Evolutionary conservation across 495 filamentous ascomycete species (phyloP).

Genomic region (Oidiodendron maius): DNA sequence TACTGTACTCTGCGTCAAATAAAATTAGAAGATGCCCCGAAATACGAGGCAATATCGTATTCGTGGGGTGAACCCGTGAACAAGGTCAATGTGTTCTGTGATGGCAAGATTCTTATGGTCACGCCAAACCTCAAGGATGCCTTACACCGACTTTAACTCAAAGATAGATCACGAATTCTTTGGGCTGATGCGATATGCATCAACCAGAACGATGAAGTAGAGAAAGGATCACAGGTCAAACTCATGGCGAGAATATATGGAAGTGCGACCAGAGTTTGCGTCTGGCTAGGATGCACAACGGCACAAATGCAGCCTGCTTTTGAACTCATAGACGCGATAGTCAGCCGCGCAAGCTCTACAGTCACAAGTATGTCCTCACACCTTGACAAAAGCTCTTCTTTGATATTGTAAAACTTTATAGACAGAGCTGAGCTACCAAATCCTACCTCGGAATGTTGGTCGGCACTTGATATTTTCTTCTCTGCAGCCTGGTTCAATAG

Average conservation of each 20-base stretch:
- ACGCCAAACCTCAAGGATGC: slow-evolving; percentile 9
- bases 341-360: background rate
- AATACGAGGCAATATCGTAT: slow-evolving; percentile 17
- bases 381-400: slow-evolving; percentile 1
- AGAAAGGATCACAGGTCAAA: slow-evolving; percentile 29
- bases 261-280: slow-evolving; percentile 17
- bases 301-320: slow-evolving; percentile 11
- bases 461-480: slow-evolving; percentile 7
- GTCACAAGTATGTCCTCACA: background rate
- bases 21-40: slow-evolving; percentile 4
- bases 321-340: slow-evolving; percentile 7
- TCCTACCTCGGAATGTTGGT: slow-evolving; percentile 6
- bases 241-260: slow-evolving; percentile 31
- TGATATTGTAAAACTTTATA: slow-evolving; percentile 5
- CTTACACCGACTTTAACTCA: slow-evolving; percentile 1
- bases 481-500: slow-evolving; percentile 9
- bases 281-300: slow-evolving; percentile 24
- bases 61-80: slow-evolving; percentile 9
- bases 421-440: slow-evolving; percentile 2
- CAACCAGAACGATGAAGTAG: slow-evolving; percentile 22
- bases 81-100: slow-evolving; percentile 2
- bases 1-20: slow-evolving; percentile 7
- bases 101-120: slow-evolving; percentile 7
- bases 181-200: slow-evolving; percentile 34
- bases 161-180: slow-evolving; percentile 13